A percentile compares a stretch with the other conserved stretches of the same genome.
Evolutionary conservation across 768 basidiomycete species (phyloP).

Genomic region (Epithele typhae): DNA sequence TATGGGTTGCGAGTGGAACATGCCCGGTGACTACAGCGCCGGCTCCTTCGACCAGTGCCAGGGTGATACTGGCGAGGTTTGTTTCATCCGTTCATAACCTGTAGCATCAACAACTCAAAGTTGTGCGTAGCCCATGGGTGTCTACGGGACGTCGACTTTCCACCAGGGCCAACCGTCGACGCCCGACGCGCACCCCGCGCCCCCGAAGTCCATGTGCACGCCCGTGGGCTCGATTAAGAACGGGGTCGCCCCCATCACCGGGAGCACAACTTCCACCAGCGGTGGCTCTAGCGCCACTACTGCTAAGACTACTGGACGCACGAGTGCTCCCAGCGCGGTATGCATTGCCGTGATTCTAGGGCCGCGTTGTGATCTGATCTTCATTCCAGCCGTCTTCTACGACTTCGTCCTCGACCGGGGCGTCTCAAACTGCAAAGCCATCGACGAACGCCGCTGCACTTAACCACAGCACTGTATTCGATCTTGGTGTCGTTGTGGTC

Average conservation of each 20-base stretch:
- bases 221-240: conserved; percentile 49
- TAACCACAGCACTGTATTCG: no score
- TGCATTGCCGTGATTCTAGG: no score
- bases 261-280: background rate
- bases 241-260: conserved; percentile 13
- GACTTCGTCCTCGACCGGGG: no score
- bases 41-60: conserved; percentile 42
- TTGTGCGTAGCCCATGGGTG: conserved; percentile 50
- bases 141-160: conserved; percentile 64
- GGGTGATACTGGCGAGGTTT: conserved; percentile 47
- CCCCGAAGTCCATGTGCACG: conserved; percentile 60
- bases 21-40: conserved; percentile 42
- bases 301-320: background rate
- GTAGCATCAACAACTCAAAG: background rate
- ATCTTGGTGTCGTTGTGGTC: no score
- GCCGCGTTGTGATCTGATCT: no score
- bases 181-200: conserved; percentile 52
- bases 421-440: no score
- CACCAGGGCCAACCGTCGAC: conserved; percentile 56
- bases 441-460: no score
- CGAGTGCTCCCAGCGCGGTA: no score
- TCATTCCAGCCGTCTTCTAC: no score
- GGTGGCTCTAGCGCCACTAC: background rate
- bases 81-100: background rate
- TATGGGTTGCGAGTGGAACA: conserved; percentile 61